Base-by-base conservation (phyloP, 306 rosid species). In the Quercus engelmannii region DNA sequence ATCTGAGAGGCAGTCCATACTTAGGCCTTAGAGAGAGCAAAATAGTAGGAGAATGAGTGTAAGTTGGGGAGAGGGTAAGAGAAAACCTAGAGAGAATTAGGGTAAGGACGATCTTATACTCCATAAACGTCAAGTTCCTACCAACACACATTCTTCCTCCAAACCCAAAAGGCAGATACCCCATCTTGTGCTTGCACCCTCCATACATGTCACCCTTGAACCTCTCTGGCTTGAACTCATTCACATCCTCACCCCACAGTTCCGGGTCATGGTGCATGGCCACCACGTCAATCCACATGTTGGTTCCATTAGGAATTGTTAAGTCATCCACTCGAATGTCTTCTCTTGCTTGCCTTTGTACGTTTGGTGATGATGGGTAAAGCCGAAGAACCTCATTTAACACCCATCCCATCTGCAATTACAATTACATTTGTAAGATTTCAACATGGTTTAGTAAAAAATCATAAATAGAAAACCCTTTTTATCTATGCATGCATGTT, bases 131-230 rank as follows among this genome's bases (percentile, higher is more conserved):
- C 82, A 94, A 83, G 93, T 90, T 94, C 76, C 93, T 86, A 3
- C 98, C 98, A 11, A 94, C 83, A 78, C 97, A 94, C 86, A 86
- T 86, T 43, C 98, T 88, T 2, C 97, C 98, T 76, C 98, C 98
- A 74, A 94, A 91, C 13, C 98, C 98, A 72, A 94, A 94, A 1
- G 98, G 97, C 85, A 94, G 77, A 80, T 82, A 92, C 19, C 98
- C 97, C 97, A 94, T 90, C 85, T 83, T 88, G 91, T 92, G 93
- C 33, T 78, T 83, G 82, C 98, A 94, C 4, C 96, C 94, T 0
- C 97, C 98, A 74, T 80, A 76, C 1, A 61, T 78, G 76, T 86
- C 89, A 28, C 86, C 84, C 71, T 75, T 79, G 82, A 94, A 94
- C 81, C 98, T 87, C 78, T 88, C 87, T 1, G 97, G 98, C 70